A percentile compares a stretch with the other conserved stretches of the same genome.
These are phyloP conservation scores for Termitomyces eurrhizus DNA, from an alignment of 768 basidiomycete species.

Conservation along the genomic window DNA sequence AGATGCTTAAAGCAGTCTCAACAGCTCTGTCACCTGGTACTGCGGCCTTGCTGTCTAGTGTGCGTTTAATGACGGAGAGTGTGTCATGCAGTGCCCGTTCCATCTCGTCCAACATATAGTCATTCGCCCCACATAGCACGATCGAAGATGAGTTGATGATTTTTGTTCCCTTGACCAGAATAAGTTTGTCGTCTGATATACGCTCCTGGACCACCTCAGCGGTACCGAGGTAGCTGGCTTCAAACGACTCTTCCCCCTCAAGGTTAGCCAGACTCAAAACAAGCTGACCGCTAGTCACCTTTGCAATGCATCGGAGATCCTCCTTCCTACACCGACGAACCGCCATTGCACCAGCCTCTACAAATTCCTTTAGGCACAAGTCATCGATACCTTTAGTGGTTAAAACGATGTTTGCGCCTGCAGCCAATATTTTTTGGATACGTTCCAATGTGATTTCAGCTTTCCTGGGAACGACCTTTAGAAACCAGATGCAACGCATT, in stretches of 20 bases:
- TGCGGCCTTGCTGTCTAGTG: constrained; percentile 91
- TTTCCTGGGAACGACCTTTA: constrained; percentile 54
- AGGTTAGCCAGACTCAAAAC: constrained; percentile 92
- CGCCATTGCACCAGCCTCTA: constrained; percentile 98
- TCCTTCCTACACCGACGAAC: constrained; percentile 97
- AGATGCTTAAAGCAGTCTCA: constrained; percentile 94
- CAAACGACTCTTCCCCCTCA: constrained; percentile 97
- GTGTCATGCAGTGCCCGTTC: constrained; percentile 95
- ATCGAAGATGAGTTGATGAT: constrained; percentile 92
- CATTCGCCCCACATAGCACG: constrained; percentile 94
- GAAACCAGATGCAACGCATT: neutral
- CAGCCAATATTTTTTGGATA: constrained; percentile 90
- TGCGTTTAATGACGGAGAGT: constrained; percentile 92
- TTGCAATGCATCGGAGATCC: constrained; percentile 94
- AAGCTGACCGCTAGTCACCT: constrained; percentile 92
- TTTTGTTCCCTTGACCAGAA: constrained; percentile 96
- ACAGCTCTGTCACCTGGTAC: constrained; percentile 98
- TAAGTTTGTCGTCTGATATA: constrained; percentile 96
- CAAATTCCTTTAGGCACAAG: constrained; percentile 96
- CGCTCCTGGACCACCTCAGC: constrained; percentile 97
- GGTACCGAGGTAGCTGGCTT: constrained; percentile 82
- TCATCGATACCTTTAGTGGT: constrained; percentile 99
- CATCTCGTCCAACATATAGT: constrained; percentile 99
- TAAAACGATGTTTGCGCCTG: constrained; percentile 94
- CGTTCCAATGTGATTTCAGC: constrained; percentile 94